Conservation (phyloP, 345 rosid genomes). For the Eutrema japonicum region DNA sequence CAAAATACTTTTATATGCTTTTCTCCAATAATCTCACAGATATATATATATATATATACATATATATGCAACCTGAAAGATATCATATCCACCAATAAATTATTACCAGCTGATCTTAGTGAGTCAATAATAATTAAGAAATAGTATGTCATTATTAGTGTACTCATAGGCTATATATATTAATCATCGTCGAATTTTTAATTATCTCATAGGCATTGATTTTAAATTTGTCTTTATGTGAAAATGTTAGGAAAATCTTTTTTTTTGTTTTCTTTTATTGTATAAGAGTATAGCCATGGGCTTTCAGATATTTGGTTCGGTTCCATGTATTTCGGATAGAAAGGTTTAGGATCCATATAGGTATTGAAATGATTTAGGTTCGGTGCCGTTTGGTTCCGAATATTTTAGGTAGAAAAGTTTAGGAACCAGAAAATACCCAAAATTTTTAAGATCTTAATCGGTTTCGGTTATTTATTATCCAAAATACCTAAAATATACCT, state of each 20-base stretch:
- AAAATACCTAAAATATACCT: too few species aligned
- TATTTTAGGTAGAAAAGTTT: too few species aligned
- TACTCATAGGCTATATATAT: constrained; percentile 36
- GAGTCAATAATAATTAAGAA: constrained; percentile 33
- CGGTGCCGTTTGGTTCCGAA: too few species aligned
- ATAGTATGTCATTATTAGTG: constrained; percentile 30
- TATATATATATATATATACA: background rate
- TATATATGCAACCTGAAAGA: constrained; percentile 32
- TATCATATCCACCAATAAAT: constrained; percentile 34
- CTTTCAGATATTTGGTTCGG: too few species aligned
- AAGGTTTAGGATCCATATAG: too few species aligned
- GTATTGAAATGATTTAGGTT: too few species aligned
- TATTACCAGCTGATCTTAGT: constrained; percentile 37
- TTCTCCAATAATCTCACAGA: constrained; percentile 20
- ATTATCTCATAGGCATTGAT: constrained; percentile 29
- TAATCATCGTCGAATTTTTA: constrained; percentile 31
- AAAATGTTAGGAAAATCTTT: background rate
- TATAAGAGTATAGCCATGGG: too few species aligned
- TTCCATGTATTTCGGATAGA: too few species aligned
- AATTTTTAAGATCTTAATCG: too few species aligned
- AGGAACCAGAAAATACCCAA: too few species aligned
- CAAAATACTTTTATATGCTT: background rate
- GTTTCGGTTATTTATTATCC: too few species aligned
- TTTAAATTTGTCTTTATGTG: constrained; percentile 37
- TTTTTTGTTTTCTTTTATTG: background rate